phyloP scores from a whole-genome alignment of 495 filamentous ascomycete species.

The Cetradonia linearis region DNA sequence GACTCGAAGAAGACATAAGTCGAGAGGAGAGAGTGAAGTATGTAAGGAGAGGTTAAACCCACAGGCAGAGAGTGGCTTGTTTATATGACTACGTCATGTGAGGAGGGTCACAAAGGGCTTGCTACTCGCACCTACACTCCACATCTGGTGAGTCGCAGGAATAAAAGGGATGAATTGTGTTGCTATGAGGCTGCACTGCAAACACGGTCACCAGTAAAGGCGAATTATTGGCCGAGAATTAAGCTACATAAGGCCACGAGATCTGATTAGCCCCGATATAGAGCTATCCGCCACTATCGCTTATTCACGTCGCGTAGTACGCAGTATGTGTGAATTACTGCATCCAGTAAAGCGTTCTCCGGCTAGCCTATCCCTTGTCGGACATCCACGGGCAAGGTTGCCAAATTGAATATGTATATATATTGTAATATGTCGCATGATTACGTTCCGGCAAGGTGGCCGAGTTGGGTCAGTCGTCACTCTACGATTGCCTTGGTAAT shows the following conservation, averaged over 20 bases:
- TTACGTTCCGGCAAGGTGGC: no score
- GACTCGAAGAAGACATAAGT: background rate
- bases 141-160: constrained; percentile 10
- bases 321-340: no score
- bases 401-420: no score
- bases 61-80: constrained; percentile 8
- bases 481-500: no score
- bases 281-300: background rate
- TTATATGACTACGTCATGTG: constrained; percentile 6
- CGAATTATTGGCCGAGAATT: background rate
- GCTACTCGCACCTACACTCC: constrained; percentile 5
- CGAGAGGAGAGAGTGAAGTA: background rate
- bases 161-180: background rate
- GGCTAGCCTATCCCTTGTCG: no score
- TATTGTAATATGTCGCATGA: no score
- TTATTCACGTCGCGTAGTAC: no score
- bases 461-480: no score
- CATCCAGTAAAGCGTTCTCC: no score
- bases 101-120: constrained; percentile 4
- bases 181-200: constrained; percentile 3
- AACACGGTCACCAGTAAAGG: constrained; percentile 3
- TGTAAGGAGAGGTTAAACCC: background rate
- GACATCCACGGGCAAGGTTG: no score
- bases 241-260: background rate
- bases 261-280: constrained; percentile 3